Evolutionary conservation across 164 flowering plant genomes (phyloP), one percentile per base, ranked within the genome.

Genomic region (Macadamia integrifolia): DNA sequence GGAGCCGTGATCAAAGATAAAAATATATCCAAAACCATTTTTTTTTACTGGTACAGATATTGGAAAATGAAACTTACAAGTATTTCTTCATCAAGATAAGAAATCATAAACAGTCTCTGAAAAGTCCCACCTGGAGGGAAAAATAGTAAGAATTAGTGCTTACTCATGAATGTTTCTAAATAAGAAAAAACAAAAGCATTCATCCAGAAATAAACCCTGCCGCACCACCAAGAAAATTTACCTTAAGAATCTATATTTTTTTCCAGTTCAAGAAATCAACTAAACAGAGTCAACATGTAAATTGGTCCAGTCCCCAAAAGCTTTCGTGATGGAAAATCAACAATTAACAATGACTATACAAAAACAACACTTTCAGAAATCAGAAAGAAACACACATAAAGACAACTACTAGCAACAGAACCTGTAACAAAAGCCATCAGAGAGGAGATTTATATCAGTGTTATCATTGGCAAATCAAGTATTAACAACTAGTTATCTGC

Each of bases 21-120:
- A 35, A 35, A 30, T 4, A 30, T 4, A 29, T 28, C 10, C 2
- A 58, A 29, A 58, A 58, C 40, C 29, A 65, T 35, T 50, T 49
- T 53, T 42, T 9, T 28, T 28, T 42, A 3, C 56, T 2, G 5
- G 40, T 35, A 5, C 40, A 35, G 40, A 35, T 2, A 35, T 35
- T 35, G 40, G 23, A 23, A 35, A 35, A 35, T 35, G 55, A 60
- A 60, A 85, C 97, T 84, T 80, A 92, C 97, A 61, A 89, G 82
- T 66, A 91, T 88, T 80, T 94, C 97, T 40, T 88, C 96, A 77
- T 94, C 98, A 65, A 94, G 98, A 79, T 94, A 91, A 50, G 98
- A 93, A 71, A 93, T 88, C 97, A 93, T 83, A 78, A 87, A 85
- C 52, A 91, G 63, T 73, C 97, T 84, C 80, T 84, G 87, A 65